Conservation (phyloP, 176 grass and related monocot species). For the Carex littledalei region DNA sequence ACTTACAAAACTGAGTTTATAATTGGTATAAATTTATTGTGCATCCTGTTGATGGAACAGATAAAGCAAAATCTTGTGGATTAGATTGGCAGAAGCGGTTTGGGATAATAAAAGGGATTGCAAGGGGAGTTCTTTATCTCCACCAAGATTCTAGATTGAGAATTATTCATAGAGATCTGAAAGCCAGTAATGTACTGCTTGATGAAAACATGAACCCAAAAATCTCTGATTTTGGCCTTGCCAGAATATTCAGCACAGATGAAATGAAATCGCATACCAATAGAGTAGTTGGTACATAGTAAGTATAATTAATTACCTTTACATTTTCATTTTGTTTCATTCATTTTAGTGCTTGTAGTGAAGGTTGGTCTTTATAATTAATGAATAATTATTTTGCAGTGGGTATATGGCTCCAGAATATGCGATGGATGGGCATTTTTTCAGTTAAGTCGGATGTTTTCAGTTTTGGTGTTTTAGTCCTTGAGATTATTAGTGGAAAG, state of each 20-base stretch:
- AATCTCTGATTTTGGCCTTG: slow-evolving; percentile 88
- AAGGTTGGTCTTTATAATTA: neutral
- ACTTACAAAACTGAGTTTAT: neutral
- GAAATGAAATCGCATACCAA: slow-evolving; percentile 49
- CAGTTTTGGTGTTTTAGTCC: slow-evolving; percentile 74
- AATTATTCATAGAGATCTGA: slow-evolving; percentile 90
- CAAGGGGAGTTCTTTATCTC: slow-evolving; percentile 77
- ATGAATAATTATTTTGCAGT: slow-evolving; percentile 22
- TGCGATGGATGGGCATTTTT: slow-evolving; percentile 70
- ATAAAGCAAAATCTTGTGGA: slow-evolving; percentile 30
- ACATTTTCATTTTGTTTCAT: neutral
- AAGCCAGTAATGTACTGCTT: slow-evolving; percentile 76
- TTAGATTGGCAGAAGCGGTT: slow-evolving; percentile 58
- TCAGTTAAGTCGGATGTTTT: slow-evolving; percentile 88
- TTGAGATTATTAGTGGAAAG: slow-evolving; percentile 65
- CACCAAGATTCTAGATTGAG: slow-evolving; percentile 77
- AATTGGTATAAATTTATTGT: neutral
- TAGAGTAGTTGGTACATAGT: slow-evolving; percentile 86
- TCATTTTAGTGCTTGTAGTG: neutral
- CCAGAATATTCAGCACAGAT: slow-evolving; percentile 60
- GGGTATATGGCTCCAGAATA: slow-evolving; percentile 98
- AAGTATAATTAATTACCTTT: slow-evolving; percentile 19
- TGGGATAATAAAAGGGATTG: slow-evolving; percentile 65
- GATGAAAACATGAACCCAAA: slow-evolving; percentile 84
- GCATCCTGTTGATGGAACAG: slow-evolving; percentile 31